Evolutionary conservation across 2,329 filamentous ascomycete genomes (phyloP), one percentile per base, ranked within the genome.

Genomic region (Xylaria sp.): DNA sequence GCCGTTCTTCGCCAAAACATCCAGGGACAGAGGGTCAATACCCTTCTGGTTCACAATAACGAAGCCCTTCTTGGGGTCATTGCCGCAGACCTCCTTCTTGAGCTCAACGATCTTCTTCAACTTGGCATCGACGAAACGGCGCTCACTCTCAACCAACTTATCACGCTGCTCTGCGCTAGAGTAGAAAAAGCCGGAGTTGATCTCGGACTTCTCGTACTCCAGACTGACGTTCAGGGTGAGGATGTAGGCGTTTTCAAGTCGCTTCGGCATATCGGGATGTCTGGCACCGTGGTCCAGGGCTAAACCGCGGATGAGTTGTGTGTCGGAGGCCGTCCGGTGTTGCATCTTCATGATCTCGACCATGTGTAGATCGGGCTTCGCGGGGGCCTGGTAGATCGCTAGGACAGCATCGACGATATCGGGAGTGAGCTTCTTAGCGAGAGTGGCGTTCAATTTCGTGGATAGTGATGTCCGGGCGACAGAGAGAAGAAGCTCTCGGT

Each of bases 301-400:
- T 60, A 99, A 82, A 61, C 94, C 94, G 66, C 90, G 87, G 75
- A 99, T 97, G 61, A 99, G 85, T 76, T 96, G 92, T 59, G 94
- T 99, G 76, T 99, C 94, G 37, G 94, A 91, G 60, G 93, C 92
- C 55, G 91, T 92, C 68, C 93, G 90, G 80, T 99, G 94, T 79
- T 99, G 94, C 93, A 99, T 97, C 75, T 96, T 97, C 94, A 99
- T 99, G 70, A 99, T 97, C 78, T 99, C 94, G 67, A 99, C 84
- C 94, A 99, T 99, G 80, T 97, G 93, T 71, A 99, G 78, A 77
- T 99, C 94, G 59, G 95, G 95, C 80, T 97, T 97, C 64, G 85
- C 86, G 30, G 91, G 91, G 16, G 90, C 80, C 74, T 92, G 84
- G 80, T 97, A 92, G 74, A 99, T 99, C 65, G 94, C 85, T 59